phyloP scores from a whole-genome alignment of 371 early-diverging fungal species.

The Mortierella sp. region DNA sequence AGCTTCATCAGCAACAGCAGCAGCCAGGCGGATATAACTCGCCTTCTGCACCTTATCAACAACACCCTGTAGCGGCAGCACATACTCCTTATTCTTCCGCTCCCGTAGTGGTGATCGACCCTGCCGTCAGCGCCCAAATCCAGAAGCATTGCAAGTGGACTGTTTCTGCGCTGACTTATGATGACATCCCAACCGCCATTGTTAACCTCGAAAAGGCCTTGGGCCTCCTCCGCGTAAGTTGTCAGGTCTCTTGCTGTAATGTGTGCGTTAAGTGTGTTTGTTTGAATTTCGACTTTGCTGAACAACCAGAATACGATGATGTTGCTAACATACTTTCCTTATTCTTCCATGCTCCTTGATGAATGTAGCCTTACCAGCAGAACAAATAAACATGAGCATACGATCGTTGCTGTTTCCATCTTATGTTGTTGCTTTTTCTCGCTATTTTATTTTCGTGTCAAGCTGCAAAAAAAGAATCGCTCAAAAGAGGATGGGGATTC shows the following conservation, averaged over 20 bases:
- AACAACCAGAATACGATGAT: too few relatives aligned
- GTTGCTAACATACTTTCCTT: background rate
- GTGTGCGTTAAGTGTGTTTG: background rate
- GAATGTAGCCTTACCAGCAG: conserved; percentile 31
- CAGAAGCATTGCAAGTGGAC: conserved; percentile 95
- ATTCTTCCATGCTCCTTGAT: background rate
- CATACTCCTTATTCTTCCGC: conserved; percentile 32
- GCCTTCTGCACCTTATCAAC: conserved; percentile 35
- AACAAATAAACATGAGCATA: conserved; percentile 22
- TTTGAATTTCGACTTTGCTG: too few relatives aligned
- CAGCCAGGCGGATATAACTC: conserved; percentile 29
- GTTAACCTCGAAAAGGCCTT: conserved; percentile 87
- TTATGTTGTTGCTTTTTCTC: too few relatives aligned
- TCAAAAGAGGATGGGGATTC: background rate
- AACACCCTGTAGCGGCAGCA: conserved; percentile 11
- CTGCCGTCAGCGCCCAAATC: conserved; percentile 75
- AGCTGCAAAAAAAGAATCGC: too few relatives aligned
- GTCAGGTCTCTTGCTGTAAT: background rate
- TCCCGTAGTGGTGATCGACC: conserved; percentile 64
- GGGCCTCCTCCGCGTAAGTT: conserved; percentile 57
- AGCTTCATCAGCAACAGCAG: background rate
- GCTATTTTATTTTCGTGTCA: too few relatives aligned
- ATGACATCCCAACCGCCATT: conserved; percentile 91
- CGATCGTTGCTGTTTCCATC: too few relatives aligned
- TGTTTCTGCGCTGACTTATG: conserved; percentile 95